phyloP scores from a whole-genome alignment of 75 land plant genomes.

The Selaginella moellendorffii region DNA sequence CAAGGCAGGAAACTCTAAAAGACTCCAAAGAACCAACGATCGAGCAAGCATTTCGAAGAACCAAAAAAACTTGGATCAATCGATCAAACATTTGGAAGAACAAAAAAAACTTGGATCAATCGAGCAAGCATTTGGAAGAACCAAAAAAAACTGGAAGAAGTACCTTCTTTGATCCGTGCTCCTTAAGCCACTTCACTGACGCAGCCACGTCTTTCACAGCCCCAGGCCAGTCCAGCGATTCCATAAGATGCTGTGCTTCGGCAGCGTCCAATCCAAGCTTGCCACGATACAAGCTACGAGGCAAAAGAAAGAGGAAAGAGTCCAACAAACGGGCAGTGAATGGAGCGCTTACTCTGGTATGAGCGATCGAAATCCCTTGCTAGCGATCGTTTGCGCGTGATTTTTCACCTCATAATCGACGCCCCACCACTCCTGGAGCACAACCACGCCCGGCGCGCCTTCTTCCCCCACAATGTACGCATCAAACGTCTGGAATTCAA shows the following conservation, averaged over 20 bases:
- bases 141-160: no score
- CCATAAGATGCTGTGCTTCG: conserved; percentile 92
- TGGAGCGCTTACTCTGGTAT: conserved; percentile 74
- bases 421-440: conserved; percentile 99
- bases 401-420: conserved; percentile 91
- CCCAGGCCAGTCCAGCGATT: conserved; percentile 83
- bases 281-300: conserved; percentile 69
- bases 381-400: conserved; percentile 63
- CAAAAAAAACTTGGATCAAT: no score
- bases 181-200: conserved; percentile 83
- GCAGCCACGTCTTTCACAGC: conserved; percentile 79
- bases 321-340: no score
- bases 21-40: not conserved
- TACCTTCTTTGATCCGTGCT: conserved; percentile 75
- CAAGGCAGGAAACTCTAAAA: no score
- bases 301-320: not conserved
- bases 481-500: conserved; percentile 49
- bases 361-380: conserved; percentile 61
- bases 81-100: not conserved
- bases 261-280: conserved; percentile 84
- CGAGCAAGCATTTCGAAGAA: no score
- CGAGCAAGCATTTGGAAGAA: not conserved
- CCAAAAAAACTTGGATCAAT: no score
- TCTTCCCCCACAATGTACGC: conserved; percentile 79
- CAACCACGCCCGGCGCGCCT: conserved; percentile 82